These are phyloP conservation scores for Phyllosticta citribraziliensis DNA, from an alignment of 2,329 filamentous ascomycete species.

Conservation along the genomic window DNA sequence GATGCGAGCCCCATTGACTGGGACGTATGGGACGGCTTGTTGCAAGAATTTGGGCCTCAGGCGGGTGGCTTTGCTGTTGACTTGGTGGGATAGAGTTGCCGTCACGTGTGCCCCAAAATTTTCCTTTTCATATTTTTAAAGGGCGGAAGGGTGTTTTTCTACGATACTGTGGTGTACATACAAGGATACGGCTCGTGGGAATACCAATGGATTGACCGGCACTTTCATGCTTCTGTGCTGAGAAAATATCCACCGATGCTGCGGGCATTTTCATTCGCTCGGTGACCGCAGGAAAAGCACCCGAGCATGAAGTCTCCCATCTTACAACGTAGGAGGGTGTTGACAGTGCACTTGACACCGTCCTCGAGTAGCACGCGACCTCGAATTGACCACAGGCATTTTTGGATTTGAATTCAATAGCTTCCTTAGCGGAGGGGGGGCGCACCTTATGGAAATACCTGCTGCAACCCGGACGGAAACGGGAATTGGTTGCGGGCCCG, in stretches of 20 bases:
- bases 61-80: not conserved
- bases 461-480: too few species aligned
- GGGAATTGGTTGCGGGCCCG: too few species aligned
- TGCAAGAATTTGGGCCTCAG: slow-evolving; percentile 15
- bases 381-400: too few species aligned
- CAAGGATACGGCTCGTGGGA: not conserved
- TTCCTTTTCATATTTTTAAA: not conserved
- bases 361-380: too few species aligned
- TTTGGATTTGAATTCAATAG: too few species aligned
- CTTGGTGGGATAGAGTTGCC: not conserved
- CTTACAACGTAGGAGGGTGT: too few species aligned
- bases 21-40: slow-evolving; percentile 20
- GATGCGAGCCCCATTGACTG: slow-evolving; percentile 20
- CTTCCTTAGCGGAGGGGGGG: too few species aligned
- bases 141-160: not conserved
- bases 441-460: too few species aligned
- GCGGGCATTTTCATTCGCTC: not conserved
- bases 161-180: not conserved
- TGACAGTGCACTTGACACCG: too few species aligned
- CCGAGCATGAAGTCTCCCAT: too few species aligned
- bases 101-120: not conserved
- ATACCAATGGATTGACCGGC: not conserved
- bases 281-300: too few species aligned
- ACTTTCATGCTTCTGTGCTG: not conserved
- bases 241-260: not conserved